A percentile compares a stretch with the other conserved stretches of the same genome.
Evolutionary conservation across 495 filamentous ascomycete genomes (phyloP).

Genomic region (Aspergillus nanangensis): DNA sequence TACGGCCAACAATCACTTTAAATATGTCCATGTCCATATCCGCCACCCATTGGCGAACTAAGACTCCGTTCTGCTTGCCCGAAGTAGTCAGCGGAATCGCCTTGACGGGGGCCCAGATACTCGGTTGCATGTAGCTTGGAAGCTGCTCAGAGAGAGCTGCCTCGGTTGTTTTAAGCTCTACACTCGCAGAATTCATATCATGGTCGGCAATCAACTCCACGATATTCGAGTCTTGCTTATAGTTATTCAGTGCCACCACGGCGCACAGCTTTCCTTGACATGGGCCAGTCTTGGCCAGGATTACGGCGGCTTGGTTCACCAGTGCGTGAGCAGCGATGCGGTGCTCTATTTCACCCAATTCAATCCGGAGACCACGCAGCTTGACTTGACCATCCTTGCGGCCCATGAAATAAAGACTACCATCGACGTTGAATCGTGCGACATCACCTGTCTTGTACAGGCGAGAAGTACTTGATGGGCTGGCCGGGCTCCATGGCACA

Average conservation of each 20-base stretch:
- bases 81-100: slow-evolving; percentile 10
- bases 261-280: neutral
- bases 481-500: slow-evolving; percentile 34
- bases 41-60: neutral
- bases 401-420: slow-evolving; percentile 41
- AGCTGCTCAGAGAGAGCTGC: neutral
- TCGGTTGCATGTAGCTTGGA: slow-evolving; percentile 18
- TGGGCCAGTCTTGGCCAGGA: neutral
- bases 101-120: slow-evolving; percentile 7
- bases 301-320: neutral
- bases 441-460: slow-evolving; percentile 56
- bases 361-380: slow-evolving; percentile 18
- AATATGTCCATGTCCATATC: neutral
- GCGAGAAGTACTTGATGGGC: slow-evolving; percentile 20
- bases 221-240: neutral
- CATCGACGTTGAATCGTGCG: slow-evolving; percentile 41
- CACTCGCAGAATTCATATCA: no score
- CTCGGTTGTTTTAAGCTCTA: neutral
- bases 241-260: neutral
- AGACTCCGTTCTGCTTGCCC: slow-evolving; percentile 14
- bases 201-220: neutral
- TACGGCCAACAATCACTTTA: slow-evolving; percentile 1
- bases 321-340: slow-evolving; percentile 4
- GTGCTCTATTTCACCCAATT: slow-evolving; percentile 47
- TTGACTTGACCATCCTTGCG: slow-evolving; percentile 51